Evolutionary conservation across 2,329 filamentous ascomycete genomes (phyloP), one percentile per base, ranked within the genome.

Genomic region (Arachnomyces sp.): DNA sequence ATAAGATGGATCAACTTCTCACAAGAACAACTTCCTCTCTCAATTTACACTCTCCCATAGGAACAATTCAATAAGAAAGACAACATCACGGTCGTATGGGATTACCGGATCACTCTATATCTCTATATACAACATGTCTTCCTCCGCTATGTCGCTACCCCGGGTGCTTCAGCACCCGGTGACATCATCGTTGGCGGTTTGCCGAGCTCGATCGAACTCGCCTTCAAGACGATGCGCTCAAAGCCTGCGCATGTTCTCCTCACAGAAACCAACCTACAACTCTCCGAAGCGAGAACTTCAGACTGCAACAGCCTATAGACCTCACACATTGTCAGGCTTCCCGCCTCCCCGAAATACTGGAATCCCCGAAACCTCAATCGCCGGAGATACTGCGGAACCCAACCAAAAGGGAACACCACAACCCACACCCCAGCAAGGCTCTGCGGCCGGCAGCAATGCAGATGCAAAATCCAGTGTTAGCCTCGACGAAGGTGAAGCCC

Each of bases 301-400:
- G 57, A 83, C 80, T 9, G 77, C 76, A 25, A 80, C 77, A 13
- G 76, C 77, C 35, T 80, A 81, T 52, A 75, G 74, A 42, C 78
- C 80, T 14, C 73, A 78, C 44, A 68, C 69, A 2, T 60, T 84
- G n/a, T 67, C 73, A 12, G 62, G 72, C 1, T 73, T 75, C 49
- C 74, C 76, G 9, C 69, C 69, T 32, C 75, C 76, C 33, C 72
- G 76, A 49, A 81, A 76, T 57, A 60, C 68, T 28, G 71, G 72
- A n/a, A 62, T 74, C 21, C 72, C 75, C 37, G 75, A 82, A 40
- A 77, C 74, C 8, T 80, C 79, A 21, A 80, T 82, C 51, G 70
- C 75, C 7, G 69, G 71, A 29, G 66, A 66, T 29, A 63, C 67
- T 49, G 62, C 72, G 38, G 62, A 68, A 45, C 57, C 66, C 39